phyloP scores from a whole-genome alignment of 2,329 filamentous ascomycete genomes.

The Colletotrichum salicis region DNA sequence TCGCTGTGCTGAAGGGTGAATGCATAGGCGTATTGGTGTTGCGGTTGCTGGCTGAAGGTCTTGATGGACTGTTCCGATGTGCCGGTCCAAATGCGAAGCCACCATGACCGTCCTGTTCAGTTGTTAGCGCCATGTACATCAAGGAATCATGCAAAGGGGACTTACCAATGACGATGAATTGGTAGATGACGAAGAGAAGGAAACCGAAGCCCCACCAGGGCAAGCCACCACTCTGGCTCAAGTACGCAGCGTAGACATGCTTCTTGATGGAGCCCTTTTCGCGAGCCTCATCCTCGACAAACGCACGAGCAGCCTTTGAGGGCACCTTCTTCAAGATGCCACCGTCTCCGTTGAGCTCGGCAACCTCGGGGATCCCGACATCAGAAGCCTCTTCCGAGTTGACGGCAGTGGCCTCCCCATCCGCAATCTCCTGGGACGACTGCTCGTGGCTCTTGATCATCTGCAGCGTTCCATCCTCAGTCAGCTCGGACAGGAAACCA shows the following conservation, averaged over 20 bases:
- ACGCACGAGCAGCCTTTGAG: conserved; percentile 71
- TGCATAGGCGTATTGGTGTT: conserved; percentile 30
- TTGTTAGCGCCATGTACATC: conserved; percentile 11
- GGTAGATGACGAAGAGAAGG: conserved; percentile 63
- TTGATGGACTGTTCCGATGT: conserved; percentile 47
- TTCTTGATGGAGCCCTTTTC: conserved; percentile 76
- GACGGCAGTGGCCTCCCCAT: conserved; percentile 65
- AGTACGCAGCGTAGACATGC: conserved; percentile 74
- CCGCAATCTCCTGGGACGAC: conserved; percentile 53
- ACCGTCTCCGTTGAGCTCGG: conserved; percentile 51
- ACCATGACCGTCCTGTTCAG: conserved; percentile 65
- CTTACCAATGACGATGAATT: conserved; percentile 64
- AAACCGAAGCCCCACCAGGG: conserved; percentile 68
- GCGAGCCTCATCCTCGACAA: conserved; percentile 79
- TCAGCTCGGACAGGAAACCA: conserved; percentile 74
- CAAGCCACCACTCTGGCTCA: conserved; percentile 73
- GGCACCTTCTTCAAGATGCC: conserved; percentile 58
- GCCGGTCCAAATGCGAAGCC: conserved; percentile 72
- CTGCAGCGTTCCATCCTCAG: conserved; percentile 64
- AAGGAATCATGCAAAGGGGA: conserved; percentile 26
- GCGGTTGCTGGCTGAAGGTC: conserved; percentile 36
- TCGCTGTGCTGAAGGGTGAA: conserved; percentile 58
- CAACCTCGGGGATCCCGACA: conserved; percentile 26
- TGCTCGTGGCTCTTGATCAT: conserved; percentile 68
- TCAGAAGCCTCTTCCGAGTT: conserved; percentile 64